Conservation (phyloP, 2,329 filamentous ascomycete genomes). For the Aurifilum marmelostoma region DNA sequence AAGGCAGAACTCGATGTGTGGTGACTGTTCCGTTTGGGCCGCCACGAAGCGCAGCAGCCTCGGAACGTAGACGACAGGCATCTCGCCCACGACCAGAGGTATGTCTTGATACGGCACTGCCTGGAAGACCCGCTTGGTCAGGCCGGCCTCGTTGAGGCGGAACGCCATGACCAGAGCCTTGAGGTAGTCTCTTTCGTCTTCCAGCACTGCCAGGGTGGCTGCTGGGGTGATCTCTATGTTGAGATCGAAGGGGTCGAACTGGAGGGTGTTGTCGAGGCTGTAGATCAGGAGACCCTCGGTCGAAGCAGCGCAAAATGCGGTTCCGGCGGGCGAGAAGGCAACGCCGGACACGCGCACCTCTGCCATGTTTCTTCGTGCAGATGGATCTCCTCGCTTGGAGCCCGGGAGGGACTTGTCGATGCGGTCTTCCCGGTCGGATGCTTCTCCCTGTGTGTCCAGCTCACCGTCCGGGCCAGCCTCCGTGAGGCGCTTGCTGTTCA, state of each 20-base stretch:
- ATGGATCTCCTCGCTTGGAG: constrained; percentile 84
- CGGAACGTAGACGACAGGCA: constrained; percentile 85
- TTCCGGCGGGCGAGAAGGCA: constrained; percentile 85
- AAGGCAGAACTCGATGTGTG: constrained; percentile 93
- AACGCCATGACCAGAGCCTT: constrained; percentile 97
- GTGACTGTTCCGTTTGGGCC: constrained; percentile 83
- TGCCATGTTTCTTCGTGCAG: constrained; percentile 72
- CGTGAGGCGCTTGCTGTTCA: constrained; percentile 89
- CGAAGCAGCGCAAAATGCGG: constrained; percentile 90
- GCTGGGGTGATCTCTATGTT: constrained; percentile 92
- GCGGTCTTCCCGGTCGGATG: constrained; percentile 85
- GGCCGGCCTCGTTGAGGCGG: constrained; percentile 81
- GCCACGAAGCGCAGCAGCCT: constrained; percentile 86
- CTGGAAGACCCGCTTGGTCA: constrained; percentile 86
- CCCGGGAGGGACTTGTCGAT: constrained; percentile 81
- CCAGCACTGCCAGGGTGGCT: constrained; percentile 72
- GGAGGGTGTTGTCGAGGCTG: constrained; percentile 79
- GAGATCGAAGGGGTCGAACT: constrained; percentile 96
- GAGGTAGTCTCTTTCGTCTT: constrained; percentile 76
- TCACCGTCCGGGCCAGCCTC: constrained; percentile 84
- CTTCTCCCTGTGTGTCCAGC: constrained; percentile 87
- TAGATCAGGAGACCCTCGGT: constrained; percentile 95
- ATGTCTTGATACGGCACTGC: constrained; percentile 77
- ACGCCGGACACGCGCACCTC: constrained; percentile 85
- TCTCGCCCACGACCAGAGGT: constrained; percentile 72